These are phyloP conservation scores for Suhomyces sp. DNA, from an alignment of 805 yeast genomes.

Conservation along the genomic window DNA sequence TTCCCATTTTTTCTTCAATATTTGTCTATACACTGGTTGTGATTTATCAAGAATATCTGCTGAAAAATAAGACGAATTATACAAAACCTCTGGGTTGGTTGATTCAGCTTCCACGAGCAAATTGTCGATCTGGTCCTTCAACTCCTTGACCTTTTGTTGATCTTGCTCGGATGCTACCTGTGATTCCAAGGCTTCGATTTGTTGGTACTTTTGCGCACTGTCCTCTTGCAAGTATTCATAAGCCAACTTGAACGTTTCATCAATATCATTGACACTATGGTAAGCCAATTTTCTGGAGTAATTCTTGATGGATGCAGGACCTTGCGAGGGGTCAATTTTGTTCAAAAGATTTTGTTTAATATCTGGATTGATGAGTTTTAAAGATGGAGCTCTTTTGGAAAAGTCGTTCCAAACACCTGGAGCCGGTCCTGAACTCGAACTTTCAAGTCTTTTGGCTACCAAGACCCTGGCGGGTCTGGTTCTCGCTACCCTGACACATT, in stretches of 20 bases:
- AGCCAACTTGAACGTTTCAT: constrained; percentile 71
- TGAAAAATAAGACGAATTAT: constrained; percentile 53
- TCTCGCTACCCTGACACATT: constrained; percentile 1
- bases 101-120: constrained; percentile 62
- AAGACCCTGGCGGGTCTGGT: neutral
- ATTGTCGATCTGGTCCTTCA: constrained; percentile 18
- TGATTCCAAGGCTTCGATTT: constrained; percentile 36
- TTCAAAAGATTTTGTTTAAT: constrained; percentile 23
- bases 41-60: constrained; percentile 57
- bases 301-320: constrained; percentile 54
- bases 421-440: constrained; percentile 7
- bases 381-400: constrained; percentile 26
- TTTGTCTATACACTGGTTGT: constrained; percentile 76
- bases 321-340: constrained; percentile 28
- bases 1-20: constrained; percentile 73
- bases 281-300: constrained; percentile 50
- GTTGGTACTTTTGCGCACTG: constrained; percentile 38
- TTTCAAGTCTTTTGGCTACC: constrained; percentile 7
- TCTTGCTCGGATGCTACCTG: constrained; percentile 21
- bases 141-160: constrained; percentile 11
- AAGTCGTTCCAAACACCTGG: constrained; percentile 36
- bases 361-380: constrained; percentile 23
- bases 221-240: constrained; percentile 57
- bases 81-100: constrained; percentile 81
- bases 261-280: constrained; percentile 65